These are phyloP conservation scores for Naegleria lovaniensis DNA, from an alignment of 208 protist genomes.

Conservation along the genomic window DNA sequence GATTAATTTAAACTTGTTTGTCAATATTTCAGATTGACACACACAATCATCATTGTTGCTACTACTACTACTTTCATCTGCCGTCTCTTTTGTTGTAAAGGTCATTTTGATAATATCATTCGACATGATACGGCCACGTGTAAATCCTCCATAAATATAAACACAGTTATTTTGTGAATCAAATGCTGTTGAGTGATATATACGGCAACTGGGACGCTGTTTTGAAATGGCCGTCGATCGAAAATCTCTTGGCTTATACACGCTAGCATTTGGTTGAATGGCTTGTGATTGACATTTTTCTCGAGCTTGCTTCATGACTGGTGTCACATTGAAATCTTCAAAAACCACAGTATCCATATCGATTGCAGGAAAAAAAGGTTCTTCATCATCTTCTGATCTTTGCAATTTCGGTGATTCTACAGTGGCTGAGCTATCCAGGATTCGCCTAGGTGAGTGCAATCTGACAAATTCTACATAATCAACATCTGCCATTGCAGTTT, in stretches of 20 bases:
- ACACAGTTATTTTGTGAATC: neutral
- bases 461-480: neutral
- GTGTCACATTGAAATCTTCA: neutral
- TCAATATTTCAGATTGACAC: neutral
- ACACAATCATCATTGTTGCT: too few species aligned
- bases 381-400: neutral
- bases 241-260: neutral
- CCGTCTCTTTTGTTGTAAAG: neutral
- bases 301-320: neutral
- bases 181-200: neutral
- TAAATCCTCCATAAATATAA: neutral
- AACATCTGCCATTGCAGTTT: neutral
- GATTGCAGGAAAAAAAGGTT: neutral
- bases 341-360: neutral
- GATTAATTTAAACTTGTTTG: neutral
- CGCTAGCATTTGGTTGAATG: neutral
- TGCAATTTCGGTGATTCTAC: neutral
- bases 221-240: neutral
- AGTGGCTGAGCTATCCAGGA: neutral
- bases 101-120: neutral
- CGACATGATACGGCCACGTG: neutral
- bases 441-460: neutral
- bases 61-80: too few species aligned
- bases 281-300: neutral
- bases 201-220: neutral